Percentiles rank a stretch among this genome's conserved stretches.
Evolutionary conservation across 2,329 filamentous ascomycete genomes (phyloP).

Genomic region (Aspergillus fijiensis): DNA sequence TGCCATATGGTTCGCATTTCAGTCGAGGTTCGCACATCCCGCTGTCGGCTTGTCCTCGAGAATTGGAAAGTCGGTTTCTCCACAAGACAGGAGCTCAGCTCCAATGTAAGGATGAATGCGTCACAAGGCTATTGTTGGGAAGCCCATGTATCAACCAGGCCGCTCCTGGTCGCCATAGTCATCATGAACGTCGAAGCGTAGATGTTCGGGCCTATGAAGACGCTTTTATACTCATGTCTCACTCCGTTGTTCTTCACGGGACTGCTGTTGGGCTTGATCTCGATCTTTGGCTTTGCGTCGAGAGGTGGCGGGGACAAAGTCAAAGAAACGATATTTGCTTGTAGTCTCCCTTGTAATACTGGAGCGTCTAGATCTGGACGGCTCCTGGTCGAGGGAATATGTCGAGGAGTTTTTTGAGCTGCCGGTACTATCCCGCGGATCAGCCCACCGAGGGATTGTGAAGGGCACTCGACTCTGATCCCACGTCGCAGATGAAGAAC

Average conservation of each 20-base stretch:
- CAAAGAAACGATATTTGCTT: conserved; percentile 46
- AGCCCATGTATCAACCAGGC: background rate
- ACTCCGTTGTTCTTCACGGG: conserved; percentile 36
- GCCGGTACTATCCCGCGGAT: conserved; percentile 42
- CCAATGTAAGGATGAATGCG: background rate
- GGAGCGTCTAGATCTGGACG: conserved; percentile 36
- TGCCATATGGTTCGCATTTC: background rate
- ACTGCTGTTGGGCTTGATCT: conserved; percentile 35
- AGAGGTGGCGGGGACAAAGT: conserved; percentile 44
- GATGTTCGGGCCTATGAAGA: background rate
- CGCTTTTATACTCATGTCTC: conserved; percentile 23
- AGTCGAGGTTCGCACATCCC: background rate
- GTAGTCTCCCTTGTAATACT: conserved; percentile 41
- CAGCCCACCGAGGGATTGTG: conserved; percentile 40
- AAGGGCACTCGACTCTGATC: conserved; percentile 45
- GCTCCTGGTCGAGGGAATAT: conserved; percentile 44
- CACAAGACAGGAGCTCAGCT: background rate
- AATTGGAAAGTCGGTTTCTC: background rate
- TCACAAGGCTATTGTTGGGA: background rate
- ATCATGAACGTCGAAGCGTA: background rate
- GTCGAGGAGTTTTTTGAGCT: conserved; percentile 50
- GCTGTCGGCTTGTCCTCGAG: background rate
- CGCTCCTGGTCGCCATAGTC: background rate
- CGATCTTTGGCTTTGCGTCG: conserved; percentile 44
- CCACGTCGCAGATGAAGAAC: conserved; percentile 45